A percentile compares a stretch with the other conserved stretches of the same genome.
These are phyloP conservation scores for Quercus lobata DNA, from an alignment of 331 rosid genomes.

Conservation along the genomic window DNA sequence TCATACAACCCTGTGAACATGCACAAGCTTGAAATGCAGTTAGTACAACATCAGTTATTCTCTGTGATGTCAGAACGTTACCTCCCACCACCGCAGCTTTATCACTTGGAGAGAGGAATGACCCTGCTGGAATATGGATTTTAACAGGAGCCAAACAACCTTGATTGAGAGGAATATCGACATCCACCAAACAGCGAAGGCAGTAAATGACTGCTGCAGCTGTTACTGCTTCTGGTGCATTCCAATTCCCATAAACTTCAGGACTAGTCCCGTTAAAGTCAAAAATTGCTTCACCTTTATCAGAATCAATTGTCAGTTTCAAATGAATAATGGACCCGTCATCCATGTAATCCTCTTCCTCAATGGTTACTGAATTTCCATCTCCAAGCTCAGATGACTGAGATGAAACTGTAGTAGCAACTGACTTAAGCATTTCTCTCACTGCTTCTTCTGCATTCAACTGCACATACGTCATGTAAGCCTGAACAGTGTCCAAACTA, in stretches of 20 bases:
- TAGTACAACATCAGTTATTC: constrained; percentile 83
- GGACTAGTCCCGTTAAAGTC: constrained; percentile 79
- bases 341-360: constrained; percentile 96
- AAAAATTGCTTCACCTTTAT: constrained; percentile 78
- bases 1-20: constrained; percentile 97
- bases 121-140: constrained; percentile 78
- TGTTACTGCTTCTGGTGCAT: constrained; percentile 89
- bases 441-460: constrained; percentile 89
- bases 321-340: constrained; percentile 83
- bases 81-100: constrained; percentile 95
- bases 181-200: constrained; percentile 80
- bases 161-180: constrained; percentile 94
- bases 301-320: constrained; percentile 69
- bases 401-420: constrained; percentile 54
- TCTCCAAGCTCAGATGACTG: constrained; percentile 25
- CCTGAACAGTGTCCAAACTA: constrained; percentile 78
- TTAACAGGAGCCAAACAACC: constrained; percentile 95
- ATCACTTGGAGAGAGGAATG: constrained; percentile 91
- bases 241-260: constrained; percentile 95
- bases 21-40: constrained; percentile 95
- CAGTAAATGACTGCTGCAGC: constrained; percentile 92
- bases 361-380: constrained; percentile 40
- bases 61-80: constrained; percentile 87
- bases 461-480: constrained; percentile 86
- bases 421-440: constrained; percentile 82